Evolutionary conservation across 2,329 filamentous ascomycete species (phyloP), one percentile per base, ranked within the genome.

Genomic region (Ophiosphaerella korrae): DNA sequence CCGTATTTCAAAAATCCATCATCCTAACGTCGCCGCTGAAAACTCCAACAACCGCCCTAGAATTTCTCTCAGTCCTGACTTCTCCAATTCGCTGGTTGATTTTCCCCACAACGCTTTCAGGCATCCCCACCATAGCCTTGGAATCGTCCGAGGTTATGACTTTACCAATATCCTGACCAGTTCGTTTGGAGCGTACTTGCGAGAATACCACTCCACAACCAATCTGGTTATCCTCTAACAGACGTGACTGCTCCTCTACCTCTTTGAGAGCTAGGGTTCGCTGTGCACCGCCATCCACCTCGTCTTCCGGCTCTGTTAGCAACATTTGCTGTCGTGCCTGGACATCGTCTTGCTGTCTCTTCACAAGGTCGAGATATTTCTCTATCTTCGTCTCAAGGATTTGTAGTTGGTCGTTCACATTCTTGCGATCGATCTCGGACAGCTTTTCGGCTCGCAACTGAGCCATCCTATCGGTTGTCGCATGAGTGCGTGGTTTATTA

Each of bases 181-280:
- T 55, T 39, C 33, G 35, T 50, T 38, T 51, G 5, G 55, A 52
- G 16, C 29, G 42, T 45, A 50, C 45, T 35, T 55, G 51, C 23
- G 45, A 52, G 33, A 54, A 52, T 7, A 57, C 21, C 21, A 50
- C 48, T 31, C 55, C 55, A 32, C 35, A 57, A 42, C 46, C 54
- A 6, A 57, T 39, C 24, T 58, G 45, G 23, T 48, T 26, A 21
- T 48, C 45, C 23, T 55, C 48, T 2, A 55, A 38, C 14, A 58
- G 5, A 32, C 52, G 48, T 40, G 26, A 43, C 33, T 49, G 55
- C 43, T 58, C 32, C 31, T 55, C 42, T 12, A 58, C 31, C 26
- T 52, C 49, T 34, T 47, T 23, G n/a, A 58, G 48, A 24, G 55
- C 55, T n/a, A 55, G 35, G n/a, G 2, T 41, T 37, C 42, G 51